Conservation (phyloP, 129 eudicot species). For the Gnaphalium uliginosum region DNA sequence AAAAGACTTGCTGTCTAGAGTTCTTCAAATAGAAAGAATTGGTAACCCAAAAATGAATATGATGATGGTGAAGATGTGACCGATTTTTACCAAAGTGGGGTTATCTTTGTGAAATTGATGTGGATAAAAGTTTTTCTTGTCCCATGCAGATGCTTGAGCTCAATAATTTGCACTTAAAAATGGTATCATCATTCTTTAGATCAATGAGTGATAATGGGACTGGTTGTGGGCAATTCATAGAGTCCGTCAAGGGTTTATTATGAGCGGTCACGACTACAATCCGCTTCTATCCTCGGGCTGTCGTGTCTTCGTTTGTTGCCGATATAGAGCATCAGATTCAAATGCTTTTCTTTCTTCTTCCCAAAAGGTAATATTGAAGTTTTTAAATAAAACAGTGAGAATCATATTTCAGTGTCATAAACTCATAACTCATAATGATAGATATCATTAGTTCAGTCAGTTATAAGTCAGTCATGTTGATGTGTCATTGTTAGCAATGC, state of each 20-base stretch:
- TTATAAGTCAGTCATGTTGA: too few species aligned
- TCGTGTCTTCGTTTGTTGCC: too few species aligned
- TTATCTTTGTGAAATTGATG: constrained; percentile 9
- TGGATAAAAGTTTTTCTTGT: background rate
- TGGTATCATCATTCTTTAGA: background rate
- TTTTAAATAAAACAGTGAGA: background rate
- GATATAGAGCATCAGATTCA: background rate
- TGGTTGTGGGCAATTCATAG: too few species aligned
- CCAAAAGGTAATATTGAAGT: background rate
- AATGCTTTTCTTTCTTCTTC: background rate
- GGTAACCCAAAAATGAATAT: constrained; percentile 12
- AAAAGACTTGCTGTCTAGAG: background rate
- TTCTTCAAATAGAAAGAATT: constrained; percentile 1
- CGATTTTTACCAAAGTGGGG: background rate
- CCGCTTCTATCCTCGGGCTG: too few species aligned
- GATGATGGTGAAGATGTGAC: too few species aligned
- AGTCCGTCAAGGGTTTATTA: too few species aligned
- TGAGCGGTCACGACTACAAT: too few species aligned
- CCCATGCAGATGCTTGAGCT: background rate
- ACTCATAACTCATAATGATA: too few species aligned
- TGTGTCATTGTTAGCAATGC: too few species aligned
- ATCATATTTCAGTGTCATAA: too few species aligned
- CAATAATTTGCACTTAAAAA: background rate
- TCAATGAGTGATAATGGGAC: too few species aligned
- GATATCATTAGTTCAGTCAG: too few species aligned